Evolutionary conservation across 345 rosid species (phyloP), one percentile per base, ranked within the genome.

Genomic region (Linum usitatissimum): DNA sequence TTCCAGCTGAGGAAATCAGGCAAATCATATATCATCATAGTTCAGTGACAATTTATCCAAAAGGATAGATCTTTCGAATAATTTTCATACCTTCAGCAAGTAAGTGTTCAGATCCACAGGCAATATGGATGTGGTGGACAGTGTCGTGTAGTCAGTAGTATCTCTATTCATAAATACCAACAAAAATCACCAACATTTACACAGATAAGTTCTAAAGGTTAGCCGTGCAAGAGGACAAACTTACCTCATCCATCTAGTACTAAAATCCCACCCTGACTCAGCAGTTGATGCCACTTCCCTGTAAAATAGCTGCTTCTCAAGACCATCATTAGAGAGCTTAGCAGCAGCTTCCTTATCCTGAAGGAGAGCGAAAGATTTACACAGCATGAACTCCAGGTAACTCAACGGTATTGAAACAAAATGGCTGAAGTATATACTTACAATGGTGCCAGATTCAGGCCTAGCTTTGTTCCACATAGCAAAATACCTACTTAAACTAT

Each of bases 201-300:
- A 17, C 10, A 13, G 3, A 30, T 18, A 34, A 1, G 20, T 13
- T 51, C 18, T 7, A 54, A 28, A 3, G 51, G 12, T n/a, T 4
- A 45, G 13, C 17, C 10, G 13, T 1, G 17, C 3, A 45, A 0
- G 10, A 45, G 51, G 15, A 10, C 17, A 51, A 12, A 9, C n/a
- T 53, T 65, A 86, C 96, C 95, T 90, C 97, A 90, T 90, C 99
- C 97, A 94, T 74, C 95, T 80, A 18, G 90, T 73, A 75, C 93
- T 83, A 67, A 94, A 94, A 75, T 90, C 99, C 79, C 85, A 83
- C 63, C 99, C 97, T 30, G 96, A 78, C 86, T 90, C 99, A 76
- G 96, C 96, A 63, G 86, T 60, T 0, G 99, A 78, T 28, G 97
- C 97, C 64, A 90, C 0, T 57, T 90, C 84, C 28, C 86, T 78